Evolutionary conservation across 345 rosid species (phyloP), one percentile per base, ranked within the genome.

Genomic region (Bruguiera parviflora): DNA sequence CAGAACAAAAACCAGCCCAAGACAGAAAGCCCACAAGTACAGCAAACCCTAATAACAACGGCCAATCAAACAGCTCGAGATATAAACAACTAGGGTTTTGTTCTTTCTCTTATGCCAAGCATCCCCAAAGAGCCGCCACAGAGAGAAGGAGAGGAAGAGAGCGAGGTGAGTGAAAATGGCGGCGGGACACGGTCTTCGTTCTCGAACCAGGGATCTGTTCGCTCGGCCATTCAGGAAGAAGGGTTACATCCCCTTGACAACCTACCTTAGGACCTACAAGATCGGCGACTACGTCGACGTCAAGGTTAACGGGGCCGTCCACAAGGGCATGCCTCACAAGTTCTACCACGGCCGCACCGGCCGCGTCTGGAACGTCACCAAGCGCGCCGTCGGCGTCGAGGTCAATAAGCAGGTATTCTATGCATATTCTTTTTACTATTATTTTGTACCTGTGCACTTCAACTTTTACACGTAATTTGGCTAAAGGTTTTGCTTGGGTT

Each of bases 271-370:
- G 69, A 85, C 87, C 32, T 89, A 77, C 83, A 89, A 83, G 85
- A 66, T 86, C 78, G 91, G 89, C 4, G 88, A 89, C 33, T 73
- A 79, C 39, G 94, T 89, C 15, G 94, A 89, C 55, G 20, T 89
- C 73, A 89, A 89, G 81, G 94, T 86, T 22, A 89, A 89, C 69
- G 94, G 89, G 68, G 91, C 94, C 75, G 65, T 89, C 63, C 94
- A 86, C 74, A 89, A 89, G 84, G 94, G 91, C 35, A 89, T 89
- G 94, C 91, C 94, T 56, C 94, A 89, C 71, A 89, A 89, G 79
- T 89, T 85, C 84, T 89, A 89, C 78, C 94, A 89, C 49, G 94
- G 94, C 6, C 94, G 94, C 56, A 89, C 94, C 7, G 94, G 94
- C 21, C 84, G 82, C 35, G 87, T 89, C 72, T 89, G 94, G 94